Evolutionary conservation across 441 rosid genomes (phyloP).

Genomic region (Jatropha podagrica): DNA sequence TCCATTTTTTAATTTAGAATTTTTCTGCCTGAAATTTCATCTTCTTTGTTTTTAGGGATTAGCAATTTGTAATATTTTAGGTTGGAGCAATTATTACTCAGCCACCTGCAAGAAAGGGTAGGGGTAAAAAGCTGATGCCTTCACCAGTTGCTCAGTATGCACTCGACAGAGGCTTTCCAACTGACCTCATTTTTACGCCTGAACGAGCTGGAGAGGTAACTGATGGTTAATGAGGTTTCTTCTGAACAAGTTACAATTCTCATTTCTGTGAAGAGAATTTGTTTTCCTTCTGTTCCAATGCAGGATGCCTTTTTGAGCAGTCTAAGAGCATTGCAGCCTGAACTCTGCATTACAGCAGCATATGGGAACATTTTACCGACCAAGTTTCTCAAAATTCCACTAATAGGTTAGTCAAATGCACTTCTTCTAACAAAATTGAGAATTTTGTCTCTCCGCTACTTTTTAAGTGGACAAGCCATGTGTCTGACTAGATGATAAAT

Average conservation of each 20-base stretch:
- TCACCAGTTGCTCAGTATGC: slow-evolving; percentile 84
- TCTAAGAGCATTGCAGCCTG: slow-evolving; percentile 78
- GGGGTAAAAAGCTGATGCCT: slow-evolving; percentile 81
- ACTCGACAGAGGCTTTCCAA: slow-evolving; percentile 73
- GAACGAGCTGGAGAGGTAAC: slow-evolving; percentile 85
- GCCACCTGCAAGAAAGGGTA: slow-evolving; percentile 76
- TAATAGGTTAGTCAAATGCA: slow-evolving; percentile 57
- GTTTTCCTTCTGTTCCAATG: slow-evolving; percentile 18
- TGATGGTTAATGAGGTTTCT: not conserved
- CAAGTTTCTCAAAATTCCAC: slow-evolving; percentile 82
- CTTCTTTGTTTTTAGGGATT: not conserved
- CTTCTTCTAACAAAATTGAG: slow-evolving; percentile 16
- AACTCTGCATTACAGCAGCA: slow-evolving; percentile 89
- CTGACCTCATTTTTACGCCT: slow-evolving; percentile 81
- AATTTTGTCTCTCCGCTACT: slow-evolving; percentile 8
- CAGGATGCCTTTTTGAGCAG: slow-evolving; percentile 67
- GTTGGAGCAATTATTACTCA: slow-evolving; percentile 93
- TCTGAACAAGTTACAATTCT: not conserved
- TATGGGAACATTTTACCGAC: slow-evolving; percentile 91
- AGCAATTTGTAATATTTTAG: slow-evolving; percentile 36
- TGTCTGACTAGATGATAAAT: not conserved
- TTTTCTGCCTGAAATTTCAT: not conserved
- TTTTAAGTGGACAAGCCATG: not conserved
- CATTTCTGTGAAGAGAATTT: not conserved
- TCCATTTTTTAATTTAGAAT: not conserved